Evolutionary conservation across 768 basidiomycete species (phyloP).

Genomic region (Cystofilobasidium macerans): DNA sequence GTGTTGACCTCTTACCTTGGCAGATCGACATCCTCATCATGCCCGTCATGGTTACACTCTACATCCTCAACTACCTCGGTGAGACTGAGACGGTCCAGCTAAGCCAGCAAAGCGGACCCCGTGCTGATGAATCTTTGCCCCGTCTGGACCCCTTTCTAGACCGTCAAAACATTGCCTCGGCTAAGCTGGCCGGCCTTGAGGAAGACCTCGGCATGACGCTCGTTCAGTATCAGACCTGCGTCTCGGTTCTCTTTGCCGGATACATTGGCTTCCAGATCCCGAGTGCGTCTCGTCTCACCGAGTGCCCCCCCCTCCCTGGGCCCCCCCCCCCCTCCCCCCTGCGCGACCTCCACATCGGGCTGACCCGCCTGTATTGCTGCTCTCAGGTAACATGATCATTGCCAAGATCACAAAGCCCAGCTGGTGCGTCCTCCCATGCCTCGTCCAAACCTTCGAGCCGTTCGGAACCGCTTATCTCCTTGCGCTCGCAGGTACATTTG

Average conservation of each 20-base stretch:
- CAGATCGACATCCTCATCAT: slow-evolving; percentile 32
- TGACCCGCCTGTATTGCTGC: slow-evolving; percentile 23
- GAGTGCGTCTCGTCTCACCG: slow-evolving; percentile 18
- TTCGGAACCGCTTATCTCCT: slow-evolving; percentile 17
- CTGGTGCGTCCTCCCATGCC: too few species aligned
- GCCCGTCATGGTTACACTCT: slow-evolving; percentile 14
- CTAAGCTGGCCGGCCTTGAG: neutral
- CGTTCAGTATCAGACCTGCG: slow-evolving; percentile 30
- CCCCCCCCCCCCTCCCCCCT: neutral
- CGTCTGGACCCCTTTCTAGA: slow-evolving; percentile 22
- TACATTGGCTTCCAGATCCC: slow-evolving; percentile 3
- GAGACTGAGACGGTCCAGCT: too few species aligned
- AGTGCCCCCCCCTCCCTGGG: neutral
- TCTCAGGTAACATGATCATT: slow-evolving; percentile 36
- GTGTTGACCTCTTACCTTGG: too few species aligned
- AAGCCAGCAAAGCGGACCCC: neutral
- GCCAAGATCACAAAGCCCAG: slow-evolving; percentile 18
- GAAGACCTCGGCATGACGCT: neutral
- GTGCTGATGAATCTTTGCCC: neutral
- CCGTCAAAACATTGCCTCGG: slow-evolving; percentile 32
- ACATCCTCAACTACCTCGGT: slow-evolving; percentile 3
- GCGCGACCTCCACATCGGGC: neutral
- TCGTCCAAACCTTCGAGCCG: too few species aligned
- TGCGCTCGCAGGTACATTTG: slow-evolving; percentile 34
- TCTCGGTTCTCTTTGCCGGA: neutral